phyloP scores from a whole-genome alignment of 768 basidiomycete species.

The Hericium erinaceus region DNA sequence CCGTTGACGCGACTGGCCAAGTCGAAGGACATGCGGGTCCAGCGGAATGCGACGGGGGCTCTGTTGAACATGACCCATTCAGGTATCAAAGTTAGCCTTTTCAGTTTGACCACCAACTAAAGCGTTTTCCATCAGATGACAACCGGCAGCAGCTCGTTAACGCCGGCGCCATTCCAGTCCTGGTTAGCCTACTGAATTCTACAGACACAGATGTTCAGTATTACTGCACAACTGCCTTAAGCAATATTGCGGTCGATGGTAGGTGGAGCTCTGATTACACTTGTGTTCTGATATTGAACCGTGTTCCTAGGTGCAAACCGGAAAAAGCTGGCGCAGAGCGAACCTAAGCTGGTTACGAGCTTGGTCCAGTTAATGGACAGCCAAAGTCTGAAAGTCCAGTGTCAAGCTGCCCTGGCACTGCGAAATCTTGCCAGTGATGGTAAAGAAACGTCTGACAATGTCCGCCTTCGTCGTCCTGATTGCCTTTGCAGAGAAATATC shows the following conservation, averaged over 20 bases:
- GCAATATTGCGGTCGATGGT: conserved; percentile 98
- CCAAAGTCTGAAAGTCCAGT: conserved; percentile 95
- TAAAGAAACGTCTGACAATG: conserved; percentile 24
- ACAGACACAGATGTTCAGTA: conserved; percentile 99
- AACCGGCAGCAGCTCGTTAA: conserved; percentile 98
- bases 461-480: background rate
- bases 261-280: conserved; percentile 8
- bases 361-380: conserved; percentile 96
- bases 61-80: conserved; percentile 99
- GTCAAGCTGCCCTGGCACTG: conserved; percentile 92
- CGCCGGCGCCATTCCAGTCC: conserved; percentile 95
- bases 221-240: conserved; percentile 96
- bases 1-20: conserved; percentile 92
- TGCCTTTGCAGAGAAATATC: conserved; percentile 80
- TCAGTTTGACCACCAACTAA: background rate
- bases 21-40: conserved; percentile 98
- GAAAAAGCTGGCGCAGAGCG: conserved; percentile 88
- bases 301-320: conserved; percentile 59
- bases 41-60: conserved; percentile 96
- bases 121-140: conserved; percentile 53
- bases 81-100: conserved; percentile 38
- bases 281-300: background rate
- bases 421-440: conserved; percentile 97
- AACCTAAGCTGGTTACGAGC: conserved; percentile 90
- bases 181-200: conserved; percentile 88